Percentiles rank a stretch among this genome's conserved stretches.
phyloP scores from a whole-genome alignment of 129 eudicot species.

The Deinandra increscens region DNA sequence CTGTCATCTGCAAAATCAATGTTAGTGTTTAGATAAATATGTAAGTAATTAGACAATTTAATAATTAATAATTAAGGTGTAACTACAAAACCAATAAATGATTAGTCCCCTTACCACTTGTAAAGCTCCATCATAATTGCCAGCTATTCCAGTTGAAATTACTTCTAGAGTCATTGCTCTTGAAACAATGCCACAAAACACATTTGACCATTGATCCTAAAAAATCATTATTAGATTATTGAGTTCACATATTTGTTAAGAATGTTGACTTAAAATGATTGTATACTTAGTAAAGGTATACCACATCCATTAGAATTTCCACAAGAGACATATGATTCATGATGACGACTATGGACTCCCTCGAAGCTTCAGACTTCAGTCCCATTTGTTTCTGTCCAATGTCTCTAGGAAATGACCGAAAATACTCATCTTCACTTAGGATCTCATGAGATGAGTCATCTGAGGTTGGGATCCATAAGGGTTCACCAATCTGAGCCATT shows the following conservation, averaged over 20 bases:
- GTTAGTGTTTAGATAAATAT: background rate
- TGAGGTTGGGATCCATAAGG: conserved; percentile 72
- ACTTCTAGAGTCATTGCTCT: conserved; percentile 89
- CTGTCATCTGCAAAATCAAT: conserved; percentile 70
- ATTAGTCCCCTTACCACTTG: conserved; percentile 72
- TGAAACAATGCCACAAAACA: conserved; percentile 84
- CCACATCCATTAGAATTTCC: conserved; percentile 96
- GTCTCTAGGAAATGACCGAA: conserved; percentile 70
- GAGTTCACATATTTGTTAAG: background rate
- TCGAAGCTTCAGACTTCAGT: conserved; percentile 79
- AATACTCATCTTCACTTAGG: conserved; percentile 76
- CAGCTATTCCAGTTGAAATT: conserved; percentile 91
- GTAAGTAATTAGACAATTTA: background rate
- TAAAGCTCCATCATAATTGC: conserved; percentile 92
- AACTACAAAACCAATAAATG: background rate
- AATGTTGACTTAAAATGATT: background rate
- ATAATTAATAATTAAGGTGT: background rate
- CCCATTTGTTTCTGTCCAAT: conserved; percentile 82
- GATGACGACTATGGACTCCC: conserved; percentile 82
- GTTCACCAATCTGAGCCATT: conserved; percentile 83
- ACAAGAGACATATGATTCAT: conserved; percentile 88
- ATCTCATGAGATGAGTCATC: conserved; percentile 46
- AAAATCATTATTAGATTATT: background rate
- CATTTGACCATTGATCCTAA: conserved; percentile 90
- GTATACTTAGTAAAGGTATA: conserved; percentile 21